Evolutionary conservation across 225 moss, liverwort and hornwort species (phyloP), one percentile per base, ranked within the genome.

Genomic region (Climacium dendroides): DNA sequence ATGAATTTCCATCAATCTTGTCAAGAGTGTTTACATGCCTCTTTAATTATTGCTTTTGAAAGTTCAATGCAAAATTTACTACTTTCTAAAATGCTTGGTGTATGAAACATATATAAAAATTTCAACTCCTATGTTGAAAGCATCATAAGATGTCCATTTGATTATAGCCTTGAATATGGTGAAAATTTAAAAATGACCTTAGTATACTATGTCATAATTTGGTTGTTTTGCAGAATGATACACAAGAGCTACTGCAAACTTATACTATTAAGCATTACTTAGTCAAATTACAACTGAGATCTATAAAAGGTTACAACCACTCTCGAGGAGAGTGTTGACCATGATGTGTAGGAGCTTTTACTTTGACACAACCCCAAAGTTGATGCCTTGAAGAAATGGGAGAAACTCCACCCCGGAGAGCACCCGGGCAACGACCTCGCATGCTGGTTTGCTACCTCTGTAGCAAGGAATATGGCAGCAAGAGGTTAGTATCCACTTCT

Each of bases 381-480:
- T 57, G 41, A 22, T 16, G 30, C 11, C 45, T 10, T 71, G 72
- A 85, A 70, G 82, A 88, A 81, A 93, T 94, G 92, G 85, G 52
- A 78, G 71, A 87, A 45, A 83, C 77, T 82, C 66, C 83, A 32
- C 85, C 85, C 0, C 61, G 45, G 28, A 90, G 92, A 80, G 82
- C 45, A 13, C 86, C 69, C 13, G 90, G 93, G 76, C 87, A 91
- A 57, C 89, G 91, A 23, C 95, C 95, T 80, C 90, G 92, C 43
- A 94, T 96, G 95, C 83, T 95, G 13, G 89, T 95, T 84, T 96
- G 95, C 90, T 94, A 96, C 89, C 88, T 95, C 10, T 96, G 95
- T 78, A 81, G 95, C 64, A 90, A 92, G 35, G 96, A 96, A 73
- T 95, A 94, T 74, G 95, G 96, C 22, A 96, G 89, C n/a, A 96